Base-by-base conservation (phyloP, 129 eudicot species). In the Apium graveolens region DNA sequence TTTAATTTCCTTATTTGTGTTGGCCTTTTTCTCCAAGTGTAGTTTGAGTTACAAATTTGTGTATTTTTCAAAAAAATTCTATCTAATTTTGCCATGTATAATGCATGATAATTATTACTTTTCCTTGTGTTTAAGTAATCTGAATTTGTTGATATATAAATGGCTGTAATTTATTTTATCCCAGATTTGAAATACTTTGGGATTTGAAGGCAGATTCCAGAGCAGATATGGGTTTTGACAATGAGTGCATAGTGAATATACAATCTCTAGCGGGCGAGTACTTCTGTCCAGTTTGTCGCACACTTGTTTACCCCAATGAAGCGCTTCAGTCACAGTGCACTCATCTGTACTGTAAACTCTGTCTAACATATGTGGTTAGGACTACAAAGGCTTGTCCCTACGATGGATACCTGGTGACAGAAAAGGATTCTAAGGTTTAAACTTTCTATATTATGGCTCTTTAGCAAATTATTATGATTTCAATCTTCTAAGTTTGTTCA, bases 281-380 rank as follows among this genome's bases (percentile, higher is more conserved):
- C 85, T 95, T 95, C 78, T 95, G 99, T 78, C 97, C 99, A 34
- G 97, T 95, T 74, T 95, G 99, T 84, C 89, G 96, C 69, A 89
- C 96, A 13, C 99, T 95, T 39, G 96, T 95, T 45, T 95, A 91
- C 81, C 99, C 99, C 32, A 91, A 86, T 76, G 99, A 95, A 83
- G 99, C 99, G 53, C 75, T 91, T 51, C 97, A 95, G 82, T 69
- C 99, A 44, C 99, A 87, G 31, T 95, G 99, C 80, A 90, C 94
- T 80, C 99, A 95, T 85, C 81, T 95, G 8, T 95, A 90, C 80
- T 95, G 99, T 88, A 95, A 92, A 85, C 94, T 94, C 38, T 95
- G 99, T 80, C 82, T 95, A 84, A 62, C 90, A 42, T 91, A 95
- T 80, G 84, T 95, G 68, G 99, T 90, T 73, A 85, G 91, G 80